These are phyloP conservation scores for Paraphoma chrysanthemicola DNA, from an alignment of 2,329 filamentous ascomycete species.

Conservation along the genomic window DNA sequence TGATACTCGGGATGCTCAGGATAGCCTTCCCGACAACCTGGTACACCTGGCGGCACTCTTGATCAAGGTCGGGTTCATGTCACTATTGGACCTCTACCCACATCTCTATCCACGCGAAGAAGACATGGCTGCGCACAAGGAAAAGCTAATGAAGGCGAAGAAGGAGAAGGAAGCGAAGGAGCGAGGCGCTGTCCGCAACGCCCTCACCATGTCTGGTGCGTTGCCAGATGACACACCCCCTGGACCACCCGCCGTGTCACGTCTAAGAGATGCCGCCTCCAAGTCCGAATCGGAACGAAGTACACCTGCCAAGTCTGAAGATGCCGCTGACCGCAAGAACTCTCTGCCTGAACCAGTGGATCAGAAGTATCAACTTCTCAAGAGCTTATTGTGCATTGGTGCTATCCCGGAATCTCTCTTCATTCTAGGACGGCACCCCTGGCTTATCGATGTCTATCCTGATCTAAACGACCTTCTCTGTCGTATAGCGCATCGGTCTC, in stretches of 20 bases:
- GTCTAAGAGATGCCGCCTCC: slow-evolving; percentile 61
- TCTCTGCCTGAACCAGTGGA: slow-evolving; percentile 76
- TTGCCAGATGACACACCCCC: slow-evolving; percentile 80
- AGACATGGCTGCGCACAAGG: slow-evolving; percentile 76
- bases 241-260: slow-evolving; percentile 50
- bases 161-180: slow-evolving; percentile 74
- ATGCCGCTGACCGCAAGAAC: slow-evolving; percentile 52
- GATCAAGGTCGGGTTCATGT: slow-evolving; percentile 97
- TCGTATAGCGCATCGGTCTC: slow-evolving; percentile 81
- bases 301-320: slow-evolving; percentile 50
- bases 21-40: slow-evolving; percentile 87
- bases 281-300: slow-evolving; percentile 55
- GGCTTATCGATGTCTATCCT: slow-evolving; percentile 84
- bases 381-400: slow-evolving; percentile 86
- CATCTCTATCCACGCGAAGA: slow-evolving; percentile 89
- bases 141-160: slow-evolving; percentile 70
- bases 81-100: slow-evolving; percentile 85
- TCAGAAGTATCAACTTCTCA: slow-evolving; percentile 85
- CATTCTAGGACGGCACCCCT: slow-evolving; percentile 89
- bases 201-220: slow-evolving; percentile 84
- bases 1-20: slow-evolving; percentile 73
- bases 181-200: slow-evolving; percentile 76
- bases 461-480: slow-evolving; percentile 83
- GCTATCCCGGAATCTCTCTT: slow-evolving; percentile 92
- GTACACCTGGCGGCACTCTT: slow-evolving; percentile 90